These are phyloP conservation scores for Rhododendron mucronatum DNA, from an alignment of 148 eudicot species.

Conservation along the genomic window DNA sequence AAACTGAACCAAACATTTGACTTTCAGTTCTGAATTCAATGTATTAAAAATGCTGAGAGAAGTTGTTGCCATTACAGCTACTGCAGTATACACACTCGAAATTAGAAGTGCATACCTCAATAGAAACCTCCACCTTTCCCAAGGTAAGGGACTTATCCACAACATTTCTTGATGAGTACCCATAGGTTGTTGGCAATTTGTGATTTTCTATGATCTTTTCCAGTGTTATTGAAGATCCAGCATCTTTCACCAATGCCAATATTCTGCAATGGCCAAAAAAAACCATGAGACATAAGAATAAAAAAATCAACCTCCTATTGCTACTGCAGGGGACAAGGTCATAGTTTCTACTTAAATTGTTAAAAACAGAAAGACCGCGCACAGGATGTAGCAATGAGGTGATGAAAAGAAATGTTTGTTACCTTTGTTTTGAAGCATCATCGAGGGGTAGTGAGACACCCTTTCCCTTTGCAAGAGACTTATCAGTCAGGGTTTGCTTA, in stretches of 20 bases:
- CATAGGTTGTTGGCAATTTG: slow-evolving; percentile 39
- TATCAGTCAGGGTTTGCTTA: slow-evolving; percentile 19
- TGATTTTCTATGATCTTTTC: slow-evolving; percentile 45
- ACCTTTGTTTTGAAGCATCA: slow-evolving; percentile 60
- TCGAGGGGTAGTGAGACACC: slow-evolving; percentile 30
- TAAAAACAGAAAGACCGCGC: not conserved
- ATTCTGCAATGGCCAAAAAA: slow-evolving; percentile 46
- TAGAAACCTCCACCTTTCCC: slow-evolving; percentile 67
- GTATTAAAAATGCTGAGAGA: not conserved
- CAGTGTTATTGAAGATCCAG: slow-evolving; percentile 52
- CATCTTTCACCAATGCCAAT: slow-evolving; percentile 50
- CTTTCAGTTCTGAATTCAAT: not conserved
- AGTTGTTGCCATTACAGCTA: not conserved
- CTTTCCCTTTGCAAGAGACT: slow-evolving; percentile 17
- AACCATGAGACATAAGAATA: not conserved
- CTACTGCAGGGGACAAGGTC: not conserved
- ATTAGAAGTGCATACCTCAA: slow-evolving; percentile 43
- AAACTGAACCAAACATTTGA: not conserved
- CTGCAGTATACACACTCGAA: not conserved
- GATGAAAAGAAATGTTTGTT: not conserved
- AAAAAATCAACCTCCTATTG: not conserved
- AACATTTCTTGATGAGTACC: slow-evolving; percentile 28
- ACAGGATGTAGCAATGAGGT: not conserved
- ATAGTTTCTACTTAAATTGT: not conserved
- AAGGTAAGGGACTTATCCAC: slow-evolving; percentile 45